Evolutionary conservation across 768 basidiomycete genomes (phyloP), one percentile per base, ranked within the genome.

Genomic region (Mycena venus): DNA sequence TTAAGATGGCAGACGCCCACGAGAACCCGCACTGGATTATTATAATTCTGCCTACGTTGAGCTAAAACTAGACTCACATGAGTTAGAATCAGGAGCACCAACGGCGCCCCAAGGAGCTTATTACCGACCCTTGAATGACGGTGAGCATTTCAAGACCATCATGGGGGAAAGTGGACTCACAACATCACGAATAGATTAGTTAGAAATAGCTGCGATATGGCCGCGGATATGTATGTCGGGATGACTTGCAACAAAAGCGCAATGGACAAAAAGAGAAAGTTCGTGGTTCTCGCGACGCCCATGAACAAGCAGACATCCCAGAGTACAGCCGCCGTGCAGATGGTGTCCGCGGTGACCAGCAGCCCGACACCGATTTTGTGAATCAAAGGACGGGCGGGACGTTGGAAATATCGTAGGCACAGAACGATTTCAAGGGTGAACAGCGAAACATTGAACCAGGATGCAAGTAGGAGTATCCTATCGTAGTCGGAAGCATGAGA

Each of bases 301-400:
- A 51, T 51, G 8, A 4, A 11, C 23, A 51, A 25, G 31, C 40
- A 63, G 3, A 71, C 44, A 51, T 64, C 32, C 11, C 44, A 27
- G 29, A 27, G 25, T 8, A 56, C 40, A n/a, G 34, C 60, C 23
- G 32, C 9, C 17, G 70, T 72, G 31, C 62, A 55, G 15, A 72
- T n/a, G 11, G 53, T 65, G 47, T 72, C 70, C n/a, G 23, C 36
- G 6, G 65, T 21, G 36, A 72, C 38, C 36, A 72, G 29, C 19
- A 21, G 38, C 8, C 36, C 34, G 21, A 65, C 70, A 6, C 62
- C 47, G 29, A 70, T 51, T 47, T 53, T 59, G 34, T 59, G 34
- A 5, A 38, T 14, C 17, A 36, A 34, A 59, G 58, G 58, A n/a
- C 58, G 58, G 12, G 58, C 15, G 1, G n/a, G 21, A 5, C 58